Base-by-base conservation (phyloP, 768 basidiomycete genomes). In the Mrakia frigida region DNA sequence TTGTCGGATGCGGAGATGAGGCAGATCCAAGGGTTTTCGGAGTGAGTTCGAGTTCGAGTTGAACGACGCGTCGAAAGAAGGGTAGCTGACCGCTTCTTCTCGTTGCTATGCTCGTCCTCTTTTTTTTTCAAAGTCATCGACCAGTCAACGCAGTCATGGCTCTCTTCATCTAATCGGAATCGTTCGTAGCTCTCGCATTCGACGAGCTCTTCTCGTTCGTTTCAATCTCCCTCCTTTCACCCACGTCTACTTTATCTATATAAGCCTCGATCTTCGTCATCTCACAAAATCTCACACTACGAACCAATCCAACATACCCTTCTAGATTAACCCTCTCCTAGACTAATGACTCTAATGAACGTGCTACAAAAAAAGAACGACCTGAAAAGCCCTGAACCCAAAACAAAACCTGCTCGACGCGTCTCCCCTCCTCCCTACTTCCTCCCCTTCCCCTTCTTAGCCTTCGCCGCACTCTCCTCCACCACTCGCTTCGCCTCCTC, bases 1-100 rank as follows among this genome's bases (percentile, higher is more conserved):
- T 31, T 77, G 33, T 35, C 59, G 5, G 76, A 77, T 25, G 56
- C 60, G 50, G 76, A 77, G 35, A 77, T 77, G 76, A 46, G 53
- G 31, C 28, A 37, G 25, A 70, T 77, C 33, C 70, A 77, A 37
- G 76, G 75, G 46, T 67, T 50, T 46, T 65, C 61, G 25, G 70
- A 72, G 56, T 56, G 28, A 56, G 56, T 56, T n/a, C n/a, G n/a
- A n/a, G n/a, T n/a, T n/a, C n/a, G n/a, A n/a, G n/a, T n/a, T n/a
- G n/a, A n/a, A n/a, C n/a, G n/a, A n/a, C n/a, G n/a, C n/a, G n/a
- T n/a, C n/a, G n/a, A n/a, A n/a, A n/a, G n/a, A n/a, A n/a, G n/a
- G n/a, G n/a, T n/a, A n/a, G 28, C 39, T 39, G 33, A 25, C 9
- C 65, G 23, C 59, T n/a, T 10, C 10, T 9, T 39, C 35, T 37